Evolutionary conservation across 2,329 filamentous ascomycete genomes (phyloP).

Genomic region (Fusarium denticulatum): DNA sequence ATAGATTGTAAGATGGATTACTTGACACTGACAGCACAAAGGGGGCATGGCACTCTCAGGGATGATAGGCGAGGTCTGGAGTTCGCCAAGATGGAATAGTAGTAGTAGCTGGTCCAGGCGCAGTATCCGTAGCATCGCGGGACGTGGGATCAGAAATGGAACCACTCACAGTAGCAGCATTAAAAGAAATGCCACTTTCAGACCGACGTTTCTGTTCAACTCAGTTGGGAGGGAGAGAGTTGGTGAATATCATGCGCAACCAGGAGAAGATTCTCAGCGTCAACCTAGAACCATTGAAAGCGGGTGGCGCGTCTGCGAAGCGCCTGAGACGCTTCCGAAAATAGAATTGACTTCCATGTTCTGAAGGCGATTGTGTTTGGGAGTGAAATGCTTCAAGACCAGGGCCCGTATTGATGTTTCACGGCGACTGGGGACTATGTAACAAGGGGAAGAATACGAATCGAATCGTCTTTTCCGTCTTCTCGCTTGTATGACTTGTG

Average conservation of each 20-base stretch:
- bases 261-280: not conserved
- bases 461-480: constrained; percentile 1
- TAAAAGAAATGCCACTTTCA: constrained; percentile 15
- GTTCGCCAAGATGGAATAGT: not conserved
- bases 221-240: not conserved
- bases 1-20: not conserved
- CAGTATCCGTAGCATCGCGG: constrained; percentile 10
- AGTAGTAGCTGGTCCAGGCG: constrained; percentile 22
- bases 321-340: constrained; percentile 41
- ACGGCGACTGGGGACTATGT: constrained; percentile 31
- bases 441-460: constrained; percentile 21
- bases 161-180: constrained; percentile 2
- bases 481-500: not conserved
- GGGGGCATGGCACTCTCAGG: not conserved
- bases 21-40: not conserved
- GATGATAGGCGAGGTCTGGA: constrained; percentile 10
- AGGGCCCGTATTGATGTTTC: constrained; percentile 37
- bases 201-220: constrained; percentile 14
- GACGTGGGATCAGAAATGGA: constrained; percentile 31
- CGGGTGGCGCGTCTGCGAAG: constrained; percentile 37
- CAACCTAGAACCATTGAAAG: constrained; percentile 4
- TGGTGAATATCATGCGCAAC: not conserved
- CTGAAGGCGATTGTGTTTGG: constrained; percentile 33
- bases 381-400: constrained; percentile 18
- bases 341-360: constrained; percentile 31